Evolutionary conservation across 1,139 yeast genomes (phyloP).

Genomic region (Yarrowia galli): DNA sequence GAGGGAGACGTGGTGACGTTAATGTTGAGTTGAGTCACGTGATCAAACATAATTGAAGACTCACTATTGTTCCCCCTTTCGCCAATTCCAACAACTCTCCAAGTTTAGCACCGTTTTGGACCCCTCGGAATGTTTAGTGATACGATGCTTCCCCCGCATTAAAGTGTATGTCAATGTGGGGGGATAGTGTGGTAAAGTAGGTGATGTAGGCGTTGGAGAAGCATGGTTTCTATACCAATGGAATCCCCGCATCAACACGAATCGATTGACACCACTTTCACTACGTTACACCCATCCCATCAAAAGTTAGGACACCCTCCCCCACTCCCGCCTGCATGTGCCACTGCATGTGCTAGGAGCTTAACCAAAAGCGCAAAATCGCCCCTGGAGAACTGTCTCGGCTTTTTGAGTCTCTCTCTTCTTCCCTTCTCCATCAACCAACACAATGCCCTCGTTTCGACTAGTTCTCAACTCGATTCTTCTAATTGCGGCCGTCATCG

Average conservation of each 20-base stretch:
- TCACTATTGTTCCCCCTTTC: no score
- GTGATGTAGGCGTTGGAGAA: no score
- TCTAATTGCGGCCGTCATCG: slow-evolving; percentile 6
- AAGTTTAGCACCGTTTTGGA: background rate
- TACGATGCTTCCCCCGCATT: slow-evolving; percentile 24
- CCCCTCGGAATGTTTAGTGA: slow-evolving; percentile 7
- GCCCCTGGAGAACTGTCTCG: background rate
- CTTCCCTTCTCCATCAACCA: background rate
- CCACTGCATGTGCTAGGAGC: slow-evolving; percentile 5
- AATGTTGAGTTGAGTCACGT: background rate
- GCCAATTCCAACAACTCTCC: background rate
- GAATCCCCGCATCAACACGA: no score
- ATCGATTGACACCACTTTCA: no score
- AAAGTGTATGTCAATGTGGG: no score
- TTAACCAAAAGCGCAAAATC: background rate
- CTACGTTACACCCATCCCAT: background rate
- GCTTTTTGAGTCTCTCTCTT: background rate
- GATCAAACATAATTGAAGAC: background rate
- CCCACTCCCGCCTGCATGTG: background rate
- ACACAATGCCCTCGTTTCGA: background rate
- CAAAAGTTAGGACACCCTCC: background rate
- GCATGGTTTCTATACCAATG: no score
- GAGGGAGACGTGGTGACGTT: no score
- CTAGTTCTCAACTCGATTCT: background rate
- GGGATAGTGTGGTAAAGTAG: no score